Conservation (phyloP, 192 early-diverging fungal species). For the Martensiomyces pterosporus region DNA sequence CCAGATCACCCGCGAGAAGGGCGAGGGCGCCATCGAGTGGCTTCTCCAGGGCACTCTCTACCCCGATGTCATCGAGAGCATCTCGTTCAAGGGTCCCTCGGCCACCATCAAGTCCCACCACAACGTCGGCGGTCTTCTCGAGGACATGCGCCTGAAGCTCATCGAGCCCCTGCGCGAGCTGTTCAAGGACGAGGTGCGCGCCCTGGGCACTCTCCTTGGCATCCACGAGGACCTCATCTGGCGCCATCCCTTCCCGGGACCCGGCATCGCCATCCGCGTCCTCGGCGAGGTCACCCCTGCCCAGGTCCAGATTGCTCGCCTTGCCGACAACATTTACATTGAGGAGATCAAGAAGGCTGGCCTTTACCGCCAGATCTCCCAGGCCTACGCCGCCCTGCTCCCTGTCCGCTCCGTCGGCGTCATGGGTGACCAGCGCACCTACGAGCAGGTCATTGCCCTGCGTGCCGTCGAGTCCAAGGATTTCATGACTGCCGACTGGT, state of each 20-base stretch:
- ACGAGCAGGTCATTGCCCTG: slow-evolving; percentile 97
- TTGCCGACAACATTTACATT: slow-evolving; percentile 97
- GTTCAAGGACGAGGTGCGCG: slow-evolving; percentile 99
- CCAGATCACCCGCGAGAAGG: slow-evolving; percentile 62
- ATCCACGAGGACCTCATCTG: slow-evolving; percentile 94
- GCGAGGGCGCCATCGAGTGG: slow-evolving; percentile 82
- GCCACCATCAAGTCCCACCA: slow-evolving; percentile 99
- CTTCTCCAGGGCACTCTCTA: slow-evolving; percentile 97
- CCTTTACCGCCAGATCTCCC: slow-evolving; percentile 93
- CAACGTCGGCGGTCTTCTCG: slow-evolving; percentile 95
- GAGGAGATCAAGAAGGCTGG: slow-evolving; percentile 98
- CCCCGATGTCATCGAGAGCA: slow-evolving; percentile 98
- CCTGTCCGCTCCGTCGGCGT: slow-evolving; percentile 96
- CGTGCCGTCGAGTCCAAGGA: slow-evolving; percentile 94
- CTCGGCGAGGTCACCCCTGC: slow-evolving; percentile 90
- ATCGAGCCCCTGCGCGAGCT: slow-evolving; percentile 98
- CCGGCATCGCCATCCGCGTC: slow-evolving; percentile 97
- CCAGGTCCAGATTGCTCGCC: slow-evolving; percentile 93
- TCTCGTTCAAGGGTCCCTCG: slow-evolving; percentile 98
- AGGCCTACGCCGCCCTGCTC: slow-evolving; percentile 95
- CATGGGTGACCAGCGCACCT: slow-evolving; percentile 98
- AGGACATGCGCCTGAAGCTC: slow-evolving; percentile 96
- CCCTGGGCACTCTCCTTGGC: slow-evolving; percentile 83
- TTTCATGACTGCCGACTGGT: slow-evolving; percentile 99
- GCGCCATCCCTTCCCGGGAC: slow-evolving; percentile 99